Conservation (phyloP, 192 early-diverging fungal species). For the Coemansia sp. region DNA sequence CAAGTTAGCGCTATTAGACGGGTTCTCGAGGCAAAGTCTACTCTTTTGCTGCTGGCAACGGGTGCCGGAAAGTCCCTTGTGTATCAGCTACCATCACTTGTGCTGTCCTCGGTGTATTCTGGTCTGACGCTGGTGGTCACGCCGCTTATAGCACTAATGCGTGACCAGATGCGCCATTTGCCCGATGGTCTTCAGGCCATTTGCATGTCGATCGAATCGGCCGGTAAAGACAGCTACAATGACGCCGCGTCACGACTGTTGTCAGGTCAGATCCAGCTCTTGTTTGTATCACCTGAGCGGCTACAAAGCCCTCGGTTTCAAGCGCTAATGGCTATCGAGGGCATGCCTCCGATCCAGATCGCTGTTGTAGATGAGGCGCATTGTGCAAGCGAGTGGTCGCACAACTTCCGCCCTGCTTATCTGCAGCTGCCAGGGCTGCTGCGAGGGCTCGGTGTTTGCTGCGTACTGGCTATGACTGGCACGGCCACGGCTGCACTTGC, state of each 20-base stretch:
- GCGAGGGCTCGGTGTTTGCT: slow-evolving; percentile 46
- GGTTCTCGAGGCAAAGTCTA: slow-evolving; percentile 43
- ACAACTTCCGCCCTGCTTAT: slow-evolving; percentile 77
- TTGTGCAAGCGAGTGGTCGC: slow-evolving; percentile 84
- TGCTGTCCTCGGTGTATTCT: slow-evolving; percentile 44
- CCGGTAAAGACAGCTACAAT: slow-evolving; percentile 11
- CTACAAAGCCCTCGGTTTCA: slow-evolving; percentile 64
- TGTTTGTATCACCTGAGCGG: slow-evolving; percentile 75
- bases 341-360: slow-evolving; percentile 59
- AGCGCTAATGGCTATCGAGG: slow-evolving; percentile 46
- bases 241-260: slow-evolving; percentile 41
- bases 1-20: slow-evolving; percentile 55
- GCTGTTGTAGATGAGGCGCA: slow-evolving; percentile 82
- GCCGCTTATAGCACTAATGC: slow-evolving; percentile 81
- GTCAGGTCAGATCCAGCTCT: slow-evolving; percentile 58
- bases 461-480: slow-evolving; percentile 73
- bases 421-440: slow-evolving; percentile 60
- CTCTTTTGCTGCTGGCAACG: slow-evolving; percentile 59
- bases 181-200: slow-evolving; percentile 60
- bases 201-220: slow-evolving; percentile 58
- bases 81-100: slow-evolving; percentile 74
- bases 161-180: slow-evolving; percentile 75
- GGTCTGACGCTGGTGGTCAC: slow-evolving; percentile 73
- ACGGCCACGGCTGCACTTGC: slow-evolving; percentile 64
- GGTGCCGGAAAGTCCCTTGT: slow-evolving; percentile 75